Percentiles rank a stretch among this genome's conserved stretches.
Evolutionary conservation across 2,329 filamentous ascomycete genomes (phyloP).

Genomic region (Fusarium humuli): DNA sequence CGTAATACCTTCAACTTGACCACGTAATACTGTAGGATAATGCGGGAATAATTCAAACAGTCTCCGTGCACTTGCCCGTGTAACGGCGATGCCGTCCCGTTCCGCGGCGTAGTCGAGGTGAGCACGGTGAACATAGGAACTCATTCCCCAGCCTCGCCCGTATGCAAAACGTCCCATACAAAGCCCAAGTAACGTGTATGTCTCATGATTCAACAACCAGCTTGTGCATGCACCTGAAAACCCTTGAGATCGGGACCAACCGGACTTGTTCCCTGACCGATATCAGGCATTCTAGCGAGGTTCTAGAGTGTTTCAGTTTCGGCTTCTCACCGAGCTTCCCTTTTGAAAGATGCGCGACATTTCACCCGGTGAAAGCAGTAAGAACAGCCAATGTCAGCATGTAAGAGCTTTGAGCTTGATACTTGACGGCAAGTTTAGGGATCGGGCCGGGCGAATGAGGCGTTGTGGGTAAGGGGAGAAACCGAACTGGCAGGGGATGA

Average conservation of each 20-base stretch:
- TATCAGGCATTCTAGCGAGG: constrained; percentile 30
- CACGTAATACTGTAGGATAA: neutral
- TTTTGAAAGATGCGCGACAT: neutral
- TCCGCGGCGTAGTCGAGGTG: constrained; percentile 36
- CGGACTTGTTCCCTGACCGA: constrained; percentile 32
- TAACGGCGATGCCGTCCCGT: constrained; percentile 34
- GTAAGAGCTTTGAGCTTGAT: neutral
- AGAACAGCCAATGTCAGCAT: neutral
- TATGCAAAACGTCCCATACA: constrained; percentile 40
- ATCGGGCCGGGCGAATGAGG: constrained; percentile 38
- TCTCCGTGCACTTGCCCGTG: constrained; percentile 12
- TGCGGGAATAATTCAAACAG: constrained; percentile 37
- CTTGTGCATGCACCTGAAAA: neutral
- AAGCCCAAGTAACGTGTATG: constrained; percentile 35
- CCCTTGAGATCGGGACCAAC: constrained; percentile 42
- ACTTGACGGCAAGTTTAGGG: constrained; percentile 4
- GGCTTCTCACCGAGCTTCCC: constrained; percentile 29
- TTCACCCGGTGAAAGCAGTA: neutral
- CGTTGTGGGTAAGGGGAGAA: constrained; percentile 27
- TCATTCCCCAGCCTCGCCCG: constrained; percentile 4
- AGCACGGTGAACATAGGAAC: constrained; percentile 38
- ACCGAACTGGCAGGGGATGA: constrained; percentile 17
- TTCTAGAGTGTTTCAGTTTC: constrained; percentile 33
- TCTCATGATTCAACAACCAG: constrained; percentile 39
- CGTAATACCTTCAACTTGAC: neutral